phyloP scores from a whole-genome alignment of 2,329 filamentous ascomycete genomes.

The Epichloe uncinata region DNA sequence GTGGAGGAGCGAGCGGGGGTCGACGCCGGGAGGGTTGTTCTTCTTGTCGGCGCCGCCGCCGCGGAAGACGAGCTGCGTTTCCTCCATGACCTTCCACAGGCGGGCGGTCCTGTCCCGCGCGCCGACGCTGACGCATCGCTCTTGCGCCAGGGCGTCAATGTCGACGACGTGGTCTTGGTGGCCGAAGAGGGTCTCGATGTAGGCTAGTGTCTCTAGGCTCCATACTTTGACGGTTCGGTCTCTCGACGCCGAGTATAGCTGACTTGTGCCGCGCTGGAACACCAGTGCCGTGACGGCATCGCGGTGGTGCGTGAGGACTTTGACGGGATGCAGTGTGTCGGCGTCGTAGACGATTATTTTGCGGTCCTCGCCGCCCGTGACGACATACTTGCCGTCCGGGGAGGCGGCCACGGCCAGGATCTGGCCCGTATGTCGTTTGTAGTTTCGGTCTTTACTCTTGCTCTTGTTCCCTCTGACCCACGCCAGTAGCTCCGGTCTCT shows the following conservation, averaged over 20 bases:
- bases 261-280: slow-evolving; percentile 79
- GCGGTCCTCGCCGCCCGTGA: slow-evolving; percentile 75
- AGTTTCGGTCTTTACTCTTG: slow-evolving; percentile 49
- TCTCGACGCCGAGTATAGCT: slow-evolving; percentile 80
- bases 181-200: slow-evolving; percentile 90
- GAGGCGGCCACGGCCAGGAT: slow-evolving; percentile 82
- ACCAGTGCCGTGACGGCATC: slow-evolving; percentile 74
- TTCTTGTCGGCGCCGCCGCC: slow-evolving; percentile 57
- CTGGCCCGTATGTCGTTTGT: slow-evolving; percentile 62
- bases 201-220: slow-evolving; percentile 83
- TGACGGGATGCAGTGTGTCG: slow-evolving; percentile 60
- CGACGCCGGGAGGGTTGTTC: slow-evolving; percentile 28
- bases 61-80: slow-evolving; percentile 89
- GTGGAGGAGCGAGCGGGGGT: slow-evolving; percentile 41
- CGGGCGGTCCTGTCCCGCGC: slow-evolving; percentile 82
- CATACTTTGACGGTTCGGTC: slow-evolving; percentile 94
- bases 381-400: slow-evolving; percentile 84
- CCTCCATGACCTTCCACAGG: slow-evolving; percentile 91
- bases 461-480: slow-evolving; percentile 49
- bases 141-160: slow-evolving; percentile 69
- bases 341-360: slow-evolving; percentile 84
- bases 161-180: slow-evolving; percentile 86
- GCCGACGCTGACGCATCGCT: slow-evolving; percentile 83
- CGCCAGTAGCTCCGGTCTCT: slow-evolving; percentile 48
- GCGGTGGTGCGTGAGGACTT: slow-evolving; percentile 82